Evolutionary conservation across 169 alveolate genomes (phyloP).

Genomic region (Perkinsus olseni): DNA sequence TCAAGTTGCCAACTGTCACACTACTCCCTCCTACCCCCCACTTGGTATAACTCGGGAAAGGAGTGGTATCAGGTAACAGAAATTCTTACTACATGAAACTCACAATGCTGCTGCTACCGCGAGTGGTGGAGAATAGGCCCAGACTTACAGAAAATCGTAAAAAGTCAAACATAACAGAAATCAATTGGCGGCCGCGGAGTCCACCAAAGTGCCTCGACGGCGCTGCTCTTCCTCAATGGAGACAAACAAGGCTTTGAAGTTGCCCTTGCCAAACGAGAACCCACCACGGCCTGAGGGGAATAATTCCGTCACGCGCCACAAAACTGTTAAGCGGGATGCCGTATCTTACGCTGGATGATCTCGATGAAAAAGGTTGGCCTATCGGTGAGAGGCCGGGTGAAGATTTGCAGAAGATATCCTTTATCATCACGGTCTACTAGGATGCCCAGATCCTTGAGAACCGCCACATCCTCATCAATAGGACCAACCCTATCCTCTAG

Average conservation of each 20-base stretch:
- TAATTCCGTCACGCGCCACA: not conserved
- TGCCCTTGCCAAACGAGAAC: conserved; percentile 60
- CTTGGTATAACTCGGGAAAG: not conserved
- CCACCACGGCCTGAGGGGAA: not conserved
- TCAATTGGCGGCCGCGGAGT: no score
- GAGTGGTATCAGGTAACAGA: no score
- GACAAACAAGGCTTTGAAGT: conserved; percentile 59
- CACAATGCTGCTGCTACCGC: no score
- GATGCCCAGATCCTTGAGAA: conserved; percentile 38
- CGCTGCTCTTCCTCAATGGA: conserved; percentile 57
- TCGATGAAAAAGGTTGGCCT: conserved; percentile 68
- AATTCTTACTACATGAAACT: no score
- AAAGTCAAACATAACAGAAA: no score
- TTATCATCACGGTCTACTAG: conserved; percentile 61
- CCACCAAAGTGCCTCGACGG: conserved; percentile 46
- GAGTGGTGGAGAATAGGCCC: no score
- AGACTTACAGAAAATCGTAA: no score
- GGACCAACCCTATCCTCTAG: conserved; percentile 45
- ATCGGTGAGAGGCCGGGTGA: conserved; percentile 63
- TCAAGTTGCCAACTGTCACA: not conserved
- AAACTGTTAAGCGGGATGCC: conserved; percentile 14
- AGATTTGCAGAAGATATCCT: conserved; percentile 58
- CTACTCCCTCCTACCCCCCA: not conserved
- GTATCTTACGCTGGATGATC: conserved; percentile 52
- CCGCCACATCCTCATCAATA: conserved; percentile 55